Percentiles rank a stretch among this genome's conserved stretches.
Conservation (phyloP, 768 basidiomycete species). For the Panellus pusillus region DNA sequence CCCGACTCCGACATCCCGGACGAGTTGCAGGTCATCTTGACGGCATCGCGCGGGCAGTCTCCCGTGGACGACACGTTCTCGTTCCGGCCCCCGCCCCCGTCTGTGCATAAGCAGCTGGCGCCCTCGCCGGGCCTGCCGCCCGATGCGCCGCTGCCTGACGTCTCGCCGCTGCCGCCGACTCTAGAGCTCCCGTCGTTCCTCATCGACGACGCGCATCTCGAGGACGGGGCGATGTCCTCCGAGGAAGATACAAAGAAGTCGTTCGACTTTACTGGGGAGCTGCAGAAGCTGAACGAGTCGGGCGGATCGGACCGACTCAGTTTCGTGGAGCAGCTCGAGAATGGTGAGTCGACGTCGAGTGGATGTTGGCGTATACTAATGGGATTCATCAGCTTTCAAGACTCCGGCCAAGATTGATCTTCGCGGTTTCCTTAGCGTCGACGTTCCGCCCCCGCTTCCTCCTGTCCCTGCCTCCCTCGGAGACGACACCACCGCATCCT, state of each 20-base stretch:
- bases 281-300: constrained; percentile 67
- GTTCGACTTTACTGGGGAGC: constrained; percentile 83
- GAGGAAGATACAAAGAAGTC: constrained; percentile 75
- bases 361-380: not conserved
- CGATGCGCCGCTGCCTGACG: constrained; percentile 36
- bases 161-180: constrained; percentile 16
- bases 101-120: constrained; percentile 10
- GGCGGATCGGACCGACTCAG: constrained; percentile 68
- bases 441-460: constrained; percentile 52
- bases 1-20: constrained; percentile 82
- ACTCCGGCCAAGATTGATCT: constrained; percentile 73
- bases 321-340: constrained; percentile 82
- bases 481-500: constrained; percentile 13
- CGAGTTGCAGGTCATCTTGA: constrained; percentile 67
- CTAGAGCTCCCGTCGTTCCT: constrained; percentile 38
- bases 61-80: constrained; percentile 42
- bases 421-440: constrained; percentile 36
- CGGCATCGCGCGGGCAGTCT: constrained; percentile 35
- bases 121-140: constrained; percentile 48
- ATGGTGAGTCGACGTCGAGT: constrained; percentile 12
- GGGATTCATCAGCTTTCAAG: constrained; percentile 38
- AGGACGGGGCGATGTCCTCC: constrained; percentile 42
- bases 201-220: constrained; percentile 34
- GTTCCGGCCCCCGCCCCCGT: constrained; percentile 28
- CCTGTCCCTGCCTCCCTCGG: constrained; percentile 38